These are phyloP conservation scores for Fusarium abutilonis DNA, from an alignment of 2,329 filamentous ascomycete species.

Conservation along the genomic window DNA sequence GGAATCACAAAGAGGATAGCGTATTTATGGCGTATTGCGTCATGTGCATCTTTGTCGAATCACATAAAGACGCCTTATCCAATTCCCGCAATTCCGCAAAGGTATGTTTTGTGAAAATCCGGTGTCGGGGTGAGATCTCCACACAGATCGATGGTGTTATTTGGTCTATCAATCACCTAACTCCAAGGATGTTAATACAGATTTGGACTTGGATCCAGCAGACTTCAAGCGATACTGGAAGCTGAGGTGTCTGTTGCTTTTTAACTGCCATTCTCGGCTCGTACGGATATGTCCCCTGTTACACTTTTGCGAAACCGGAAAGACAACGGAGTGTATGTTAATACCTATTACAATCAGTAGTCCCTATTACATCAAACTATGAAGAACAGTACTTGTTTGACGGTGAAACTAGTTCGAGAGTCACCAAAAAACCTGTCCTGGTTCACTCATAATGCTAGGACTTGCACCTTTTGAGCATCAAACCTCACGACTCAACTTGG, in stretches of 20 bases:
- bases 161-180: slow-evolving; percentile 44
- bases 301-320: neutral
- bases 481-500: neutral
- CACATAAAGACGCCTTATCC: slow-evolving; percentile 27
- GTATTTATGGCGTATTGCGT: slow-evolving; percentile 36
- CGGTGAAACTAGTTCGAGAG: no score
- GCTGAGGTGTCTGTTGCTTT: neutral
- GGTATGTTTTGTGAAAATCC: slow-evolving; percentile 21
- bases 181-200: slow-evolving; percentile 5
- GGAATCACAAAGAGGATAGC: slow-evolving; percentile 6
- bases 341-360: no score
- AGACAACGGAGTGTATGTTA: no score
- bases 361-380: no score
- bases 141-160: slow-evolving; percentile 43
- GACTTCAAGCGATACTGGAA: no score
- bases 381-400: no score
- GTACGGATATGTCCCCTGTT: neutral
- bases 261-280: neutral
- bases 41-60: slow-evolving; percentile 37
- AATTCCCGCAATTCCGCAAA: slow-evolving; percentile 32
- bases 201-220: slow-evolving; percentile 2
- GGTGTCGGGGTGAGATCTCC: slow-evolving; percentile 39
- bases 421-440: no score
- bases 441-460: no score
- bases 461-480: no score